Evolutionary conservation across 1,284 basidiomycete genomes (phyloP).

Genomic region (Papiliotrema terrestris): DNA sequence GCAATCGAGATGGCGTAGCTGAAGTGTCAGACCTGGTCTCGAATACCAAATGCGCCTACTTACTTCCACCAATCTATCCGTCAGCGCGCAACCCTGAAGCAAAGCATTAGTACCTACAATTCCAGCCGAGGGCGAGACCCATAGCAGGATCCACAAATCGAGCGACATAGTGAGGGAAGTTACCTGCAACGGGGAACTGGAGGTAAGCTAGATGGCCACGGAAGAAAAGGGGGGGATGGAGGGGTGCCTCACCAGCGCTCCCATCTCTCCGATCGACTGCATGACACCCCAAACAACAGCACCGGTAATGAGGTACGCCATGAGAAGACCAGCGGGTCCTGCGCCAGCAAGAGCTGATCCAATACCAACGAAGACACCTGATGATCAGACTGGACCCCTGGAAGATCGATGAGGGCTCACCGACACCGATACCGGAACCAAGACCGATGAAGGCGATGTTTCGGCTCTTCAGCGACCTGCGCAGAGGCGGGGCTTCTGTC

Average conservation of each 20-base stretch:
- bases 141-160: constrained; percentile 26
- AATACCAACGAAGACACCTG: constrained; percentile 20
- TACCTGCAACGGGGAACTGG: constrained; percentile 14
- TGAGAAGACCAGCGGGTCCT: constrained; percentile 20
- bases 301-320: constrained; percentile 24
- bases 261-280: constrained; percentile 25
- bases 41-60: background rate
- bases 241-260: constrained; percentile 3
- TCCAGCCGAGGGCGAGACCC: constrained; percentile 21
- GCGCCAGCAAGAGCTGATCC: constrained; percentile 17
- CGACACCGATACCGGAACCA: constrained; percentile 16
- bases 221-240: background rate
- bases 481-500: background rate
- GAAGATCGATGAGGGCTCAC: constrained; percentile 3
- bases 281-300: constrained; percentile 19
- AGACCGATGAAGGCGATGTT: constrained; percentile 31
- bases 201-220: background rate
- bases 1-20: background rate
- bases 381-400: background rate
- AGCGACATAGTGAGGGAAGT: constrained; percentile 20
- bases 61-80: background rate
- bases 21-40: too few relatives aligned
- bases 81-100: too few relatives aligned
- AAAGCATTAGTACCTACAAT: constrained; percentile 17
- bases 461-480: background rate